Conservation (phyloP, 208 protist genomes). For the Entamoeba nuttalli region DNA sequence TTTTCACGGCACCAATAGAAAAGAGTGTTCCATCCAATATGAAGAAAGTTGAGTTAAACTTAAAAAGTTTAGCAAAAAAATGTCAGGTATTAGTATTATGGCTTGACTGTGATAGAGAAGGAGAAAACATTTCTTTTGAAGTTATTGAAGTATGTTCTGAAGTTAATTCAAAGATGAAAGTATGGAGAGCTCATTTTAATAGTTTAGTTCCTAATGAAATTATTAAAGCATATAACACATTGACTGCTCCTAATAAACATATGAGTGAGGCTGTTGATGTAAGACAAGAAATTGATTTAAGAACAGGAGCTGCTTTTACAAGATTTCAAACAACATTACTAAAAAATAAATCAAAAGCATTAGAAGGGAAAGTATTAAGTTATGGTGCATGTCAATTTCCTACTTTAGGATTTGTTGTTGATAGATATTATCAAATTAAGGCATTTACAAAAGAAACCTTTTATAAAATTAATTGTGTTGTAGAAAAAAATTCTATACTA, state of each 20-base stretch:
- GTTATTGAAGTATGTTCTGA: constrained; percentile 2
- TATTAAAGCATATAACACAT: neutral
- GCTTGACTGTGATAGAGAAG: constrained; percentile 29
- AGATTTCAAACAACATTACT: constrained; percentile 8
- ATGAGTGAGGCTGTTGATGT: constrained; percentile 2
- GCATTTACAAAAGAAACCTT: neutral
- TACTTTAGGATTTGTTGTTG: constrained; percentile 76
- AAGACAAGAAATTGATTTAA: constrained; percentile 21
- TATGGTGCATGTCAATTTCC: constrained; percentile 79
- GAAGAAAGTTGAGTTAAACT: neutral
- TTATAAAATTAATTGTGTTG: neutral
- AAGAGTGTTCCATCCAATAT: neutral
- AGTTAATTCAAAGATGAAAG: neutral
- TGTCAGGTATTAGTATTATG: neutral
- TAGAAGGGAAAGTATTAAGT: neutral
- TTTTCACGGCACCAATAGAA: neutral
- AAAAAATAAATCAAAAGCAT: neutral
- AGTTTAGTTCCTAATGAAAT: constrained; percentile 2
- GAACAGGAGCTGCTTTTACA: constrained; percentile 27
- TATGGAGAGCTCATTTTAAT: constrained; percentile 1
- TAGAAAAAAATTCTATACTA: neutral
- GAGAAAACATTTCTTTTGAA: constrained; percentile 21
- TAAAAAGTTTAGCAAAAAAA: neutral
- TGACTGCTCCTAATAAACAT: neutral
- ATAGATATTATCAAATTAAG: constrained; percentile 13